Evolutionary conservation across 495 filamentous ascomycete genomes (phyloP).

Genomic region (Podospora didyma): DNA sequence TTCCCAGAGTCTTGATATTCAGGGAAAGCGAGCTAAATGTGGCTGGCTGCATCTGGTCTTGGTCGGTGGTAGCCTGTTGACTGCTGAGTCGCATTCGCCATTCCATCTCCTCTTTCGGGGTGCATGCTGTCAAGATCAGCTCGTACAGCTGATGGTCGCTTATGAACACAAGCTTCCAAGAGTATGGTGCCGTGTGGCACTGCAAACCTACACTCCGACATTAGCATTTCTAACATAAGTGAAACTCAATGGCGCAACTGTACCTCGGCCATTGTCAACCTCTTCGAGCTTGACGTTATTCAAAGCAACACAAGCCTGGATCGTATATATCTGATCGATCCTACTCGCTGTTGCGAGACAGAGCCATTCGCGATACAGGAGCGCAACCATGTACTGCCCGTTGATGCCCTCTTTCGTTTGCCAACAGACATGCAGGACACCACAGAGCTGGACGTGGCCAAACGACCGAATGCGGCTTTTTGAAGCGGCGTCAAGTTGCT

Average conservation of each 20-base stretch:
- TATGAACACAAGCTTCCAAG: constrained; percentile 93
- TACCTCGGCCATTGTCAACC: constrained; percentile 80
- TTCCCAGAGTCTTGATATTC: constrained; percentile 69
- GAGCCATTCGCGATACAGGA: constrained; percentile 79
- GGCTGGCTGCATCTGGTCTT: constrained; percentile 41
- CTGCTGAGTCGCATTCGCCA: constrained; percentile 61
- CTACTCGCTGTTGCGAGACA: constrained; percentile 67
- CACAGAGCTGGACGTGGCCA: constrained; percentile 80
- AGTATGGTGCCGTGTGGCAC: constrained; percentile 79
- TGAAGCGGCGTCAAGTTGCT: constrained; percentile 42
- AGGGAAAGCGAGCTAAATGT: constrained; percentile 59
- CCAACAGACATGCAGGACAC: constrained; percentile 82
- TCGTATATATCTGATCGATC: constrained; percentile 58
- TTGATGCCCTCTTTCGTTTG: constrained; percentile 59
- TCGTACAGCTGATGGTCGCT: constrained; percentile 73
- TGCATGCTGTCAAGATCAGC: constrained; percentile 84
- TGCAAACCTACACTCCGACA: constrained; percentile 58
- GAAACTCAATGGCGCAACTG: constrained; percentile 1
- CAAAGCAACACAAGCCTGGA: constrained; percentile 71
- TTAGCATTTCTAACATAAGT: constrained; percentile 8
- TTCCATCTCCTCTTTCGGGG: constrained; percentile 69
- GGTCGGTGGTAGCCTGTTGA: constrained; percentile 30
- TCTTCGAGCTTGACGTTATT: constrained; percentile 69
- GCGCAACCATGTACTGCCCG: constrained; percentile 81
- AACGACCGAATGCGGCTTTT: constrained; percentile 64